Base-by-base conservation (phyloP, 2,329 filamentous ascomycete species). In the Claviceps sp. region DNA sequence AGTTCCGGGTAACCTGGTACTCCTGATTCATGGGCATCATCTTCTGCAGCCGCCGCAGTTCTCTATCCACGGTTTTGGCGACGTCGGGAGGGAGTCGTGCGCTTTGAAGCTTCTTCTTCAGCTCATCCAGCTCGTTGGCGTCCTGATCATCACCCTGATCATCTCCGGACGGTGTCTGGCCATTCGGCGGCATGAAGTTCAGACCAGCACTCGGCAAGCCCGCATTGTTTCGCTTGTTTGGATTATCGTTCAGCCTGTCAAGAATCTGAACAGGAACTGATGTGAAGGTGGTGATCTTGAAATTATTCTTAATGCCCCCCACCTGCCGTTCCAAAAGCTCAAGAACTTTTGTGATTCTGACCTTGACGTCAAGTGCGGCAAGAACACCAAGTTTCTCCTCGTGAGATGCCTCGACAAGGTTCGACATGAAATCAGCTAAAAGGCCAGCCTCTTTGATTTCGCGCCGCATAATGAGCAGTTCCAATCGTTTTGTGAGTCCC, bases 1-100 rank as follows among this genome's bases (percentile, higher is more conserved):
- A 98, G 48, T 89, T 95, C 57, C 91, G 77, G 58, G 86, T 88
- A 13, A 98, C 91, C 56, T 93, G 88, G 63, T 96, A 96, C 63
- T 98, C 93, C 40, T 94, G 91, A 64, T 97, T 93, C 49, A 88
- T 88, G 0, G 93, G 90, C 62, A 88, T 90, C 88, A 97, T 97
- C 72, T 95, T 95, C 62, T 86, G 86, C 55, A 98, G 70, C 22
- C 93, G 78, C 62, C 88, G 87, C 47, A 98, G 67, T 66, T 98
- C 93, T 50, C 90, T 79, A 53, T 95, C 86, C 1, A 89, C 91
- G n/a, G 94, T 82, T 70, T 93, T 96, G 55, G 84, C 78, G 6
- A 89, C 90, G 57, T 98, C 93, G 0, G 85, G 77, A 0, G 85
- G 86, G 43, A 98, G 75, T 57, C 85, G 81, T 0, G 91, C 90